Conservation (phyloP, 495 filamentous ascomycete species). For the Hypoxylon intermedium region DNA sequence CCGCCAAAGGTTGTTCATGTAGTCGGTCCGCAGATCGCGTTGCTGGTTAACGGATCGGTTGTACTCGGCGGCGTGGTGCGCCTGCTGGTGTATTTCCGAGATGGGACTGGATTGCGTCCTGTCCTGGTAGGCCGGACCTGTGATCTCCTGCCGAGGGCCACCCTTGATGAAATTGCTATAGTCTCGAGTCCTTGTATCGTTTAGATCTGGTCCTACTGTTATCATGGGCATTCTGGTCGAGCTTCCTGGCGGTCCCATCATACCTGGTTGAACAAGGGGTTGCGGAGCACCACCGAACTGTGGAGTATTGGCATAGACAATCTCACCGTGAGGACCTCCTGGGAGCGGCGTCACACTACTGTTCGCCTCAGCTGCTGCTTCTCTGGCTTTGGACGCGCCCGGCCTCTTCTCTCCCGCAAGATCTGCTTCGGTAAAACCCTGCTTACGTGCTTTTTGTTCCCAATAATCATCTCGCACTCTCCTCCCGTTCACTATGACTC, state of each 20-base stretch:
- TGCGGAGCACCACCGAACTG: slow-evolving; percentile 66
- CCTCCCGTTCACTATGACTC: slow-evolving; percentile 86
- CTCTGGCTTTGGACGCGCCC: slow-evolving; percentile 85
- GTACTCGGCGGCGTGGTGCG: slow-evolving; percentile 85
- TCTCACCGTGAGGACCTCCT: slow-evolving; percentile 73
- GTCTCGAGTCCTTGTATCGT: slow-evolving; percentile 79
- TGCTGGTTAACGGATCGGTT: slow-evolving; percentile 81
- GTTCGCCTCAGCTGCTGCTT: slow-evolving; percentile 71
- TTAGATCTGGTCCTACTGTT: slow-evolving; percentile 75
- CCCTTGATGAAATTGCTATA: slow-evolving; percentile 80
- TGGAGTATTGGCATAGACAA: slow-evolving; percentile 81
- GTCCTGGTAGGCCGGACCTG: slow-evolving; percentile 88
- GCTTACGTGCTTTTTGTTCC: slow-evolving; percentile 95
- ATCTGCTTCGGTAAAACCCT: slow-evolving; percentile 98
- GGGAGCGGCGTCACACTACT: slow-evolving; percentile 52
- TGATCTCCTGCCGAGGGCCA: slow-evolving; percentile 82
- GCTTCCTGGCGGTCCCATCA: slow-evolving; percentile 68
- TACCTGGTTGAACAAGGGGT: slow-evolving; percentile 72
- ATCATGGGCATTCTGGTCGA: slow-evolving; percentile 83
- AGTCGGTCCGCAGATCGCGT: slow-evolving; percentile 75
- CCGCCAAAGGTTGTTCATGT: slow-evolving; percentile 77
- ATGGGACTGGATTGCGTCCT: slow-evolving; percentile 78
- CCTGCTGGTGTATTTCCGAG: slow-evolving; percentile 86
- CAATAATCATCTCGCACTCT: slow-evolving; percentile 98
- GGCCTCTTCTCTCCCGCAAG: slow-evolving; percentile 95